Conservation (phyloP, 495 filamentous ascomycete genomes). For the Podospora didyma region DNA sequence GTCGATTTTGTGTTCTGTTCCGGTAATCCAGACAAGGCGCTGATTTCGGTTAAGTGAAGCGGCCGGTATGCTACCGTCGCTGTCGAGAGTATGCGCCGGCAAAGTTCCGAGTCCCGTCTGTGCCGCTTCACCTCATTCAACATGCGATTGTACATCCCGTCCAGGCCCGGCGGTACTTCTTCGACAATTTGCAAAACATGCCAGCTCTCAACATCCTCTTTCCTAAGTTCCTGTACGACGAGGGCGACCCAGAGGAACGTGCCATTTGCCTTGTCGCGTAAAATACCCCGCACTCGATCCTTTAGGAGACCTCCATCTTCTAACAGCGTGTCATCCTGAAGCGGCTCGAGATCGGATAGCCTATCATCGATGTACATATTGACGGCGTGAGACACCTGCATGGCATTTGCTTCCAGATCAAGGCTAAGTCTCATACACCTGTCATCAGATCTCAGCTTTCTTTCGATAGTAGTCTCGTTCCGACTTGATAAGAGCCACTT, state of each 20-base stretch:
- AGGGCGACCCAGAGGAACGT: slow-evolving; percentile 6
- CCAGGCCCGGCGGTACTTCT: too few species aligned
- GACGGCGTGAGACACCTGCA: not conserved
- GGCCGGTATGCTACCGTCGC: slow-evolving; percentile 16
- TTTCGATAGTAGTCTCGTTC: slow-evolving; percentile 12
- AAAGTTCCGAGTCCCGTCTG: slow-evolving; percentile 9
- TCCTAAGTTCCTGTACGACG: not conserved
- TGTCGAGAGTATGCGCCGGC: slow-evolving; percentile 15
- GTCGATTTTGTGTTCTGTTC: not conserved
- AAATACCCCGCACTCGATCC: slow-evolving; percentile 1
- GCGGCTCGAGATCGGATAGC: not conserved
- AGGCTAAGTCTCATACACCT: slow-evolving; percentile 6
- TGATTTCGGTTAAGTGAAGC: not conserved
- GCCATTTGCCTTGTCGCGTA: too few species aligned
- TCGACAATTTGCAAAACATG: too few species aligned
- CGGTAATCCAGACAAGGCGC: too few species aligned
- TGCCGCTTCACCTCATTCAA: slow-evolving; percentile 10
- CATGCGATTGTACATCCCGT: slow-evolving; percentile 22
- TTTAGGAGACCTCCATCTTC: not conserved
- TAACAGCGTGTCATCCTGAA: not conserved
- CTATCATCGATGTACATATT: not conserved
- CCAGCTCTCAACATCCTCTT: too few species aligned
- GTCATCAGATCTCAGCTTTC: not conserved
- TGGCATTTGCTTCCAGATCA: slow-evolving; percentile 10
- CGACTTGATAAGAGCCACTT: too few species aligned